Evolutionary conservation across 2,329 filamentous ascomycete species (phyloP), one percentile per base, ranked within the genome.

Genomic region (Metarhizium rileyi): DNA sequence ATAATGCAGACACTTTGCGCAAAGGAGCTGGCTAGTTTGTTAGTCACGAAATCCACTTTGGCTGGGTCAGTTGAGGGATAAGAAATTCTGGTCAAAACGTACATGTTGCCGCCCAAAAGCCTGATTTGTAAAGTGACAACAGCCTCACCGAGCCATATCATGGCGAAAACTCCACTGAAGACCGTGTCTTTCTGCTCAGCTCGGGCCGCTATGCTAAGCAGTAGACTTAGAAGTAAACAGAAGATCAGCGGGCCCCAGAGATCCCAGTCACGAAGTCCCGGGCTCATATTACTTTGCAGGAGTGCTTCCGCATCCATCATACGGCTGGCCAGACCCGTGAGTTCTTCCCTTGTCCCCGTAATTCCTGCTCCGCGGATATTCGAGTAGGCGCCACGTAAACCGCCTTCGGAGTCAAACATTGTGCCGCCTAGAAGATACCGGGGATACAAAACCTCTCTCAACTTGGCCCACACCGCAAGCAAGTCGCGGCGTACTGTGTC

Each of bases 81-180:
- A 16, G 22, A 8, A 25, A 38, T 16, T 14, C n/a, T 5, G 14
- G 20, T 25, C 22, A 16, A 20, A 45, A 80, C 90, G 70, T 74
- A 97, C 91, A 98, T 96, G 72, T 93, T 96, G 43, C 93, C 93
- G 52, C 93, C 93, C 52, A 98, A 71, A 58, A 98, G 74, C 72
- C 95, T 95, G 67, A 98, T 97, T 76, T 98, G 93, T 63, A 95
- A 70, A n/a, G 93, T 98, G 52, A 98, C 93, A 3, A 95, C 86
- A 1, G 90, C 90, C 73, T 97, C 90, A 26, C 90, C 93, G 51
- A 98, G 83, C 93, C 93, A 98, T 48, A 98, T 85, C 70, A 95
- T 87, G 44, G 90, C 89, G 70, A 98, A 98, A 43, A 98, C 90
- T 4, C 93, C 93, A 33, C 89, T 94, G 66, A 98, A 98, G 26